These are phyloP conservation scores for Mortierella sp. DNA, from an alignment of 371 early-diverging fungal genomes.

Conservation along the genomic window DNA sequence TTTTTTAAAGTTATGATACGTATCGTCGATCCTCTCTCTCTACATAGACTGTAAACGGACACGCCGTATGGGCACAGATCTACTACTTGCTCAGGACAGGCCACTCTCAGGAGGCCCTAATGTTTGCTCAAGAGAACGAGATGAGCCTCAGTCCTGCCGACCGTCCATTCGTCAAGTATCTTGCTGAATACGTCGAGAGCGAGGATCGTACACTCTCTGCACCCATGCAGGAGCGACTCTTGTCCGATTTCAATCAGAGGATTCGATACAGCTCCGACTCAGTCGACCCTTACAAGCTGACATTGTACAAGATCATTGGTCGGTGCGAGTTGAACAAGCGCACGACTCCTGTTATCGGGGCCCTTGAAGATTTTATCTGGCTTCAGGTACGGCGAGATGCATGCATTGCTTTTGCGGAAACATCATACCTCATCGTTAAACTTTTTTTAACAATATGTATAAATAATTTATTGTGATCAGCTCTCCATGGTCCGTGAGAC, in stretches of 20 bases:
- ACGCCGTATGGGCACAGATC: slow-evolving; percentile 88
- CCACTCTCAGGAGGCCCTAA: slow-evolving; percentile 67
- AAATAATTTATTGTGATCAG: slow-evolving; percentile 42
- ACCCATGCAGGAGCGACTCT: slow-evolving; percentile 61
- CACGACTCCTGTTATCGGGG: slow-evolving; percentile 60
- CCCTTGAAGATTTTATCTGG: slow-evolving; percentile 50
- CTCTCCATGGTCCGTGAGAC: slow-evolving; percentile 76
- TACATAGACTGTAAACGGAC: slow-evolving; percentile 63
- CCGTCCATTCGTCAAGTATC: slow-evolving; percentile 70
- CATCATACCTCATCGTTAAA: background rate
- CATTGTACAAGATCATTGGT: slow-evolving; percentile 89
- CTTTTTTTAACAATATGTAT: background rate
- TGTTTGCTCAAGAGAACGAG: slow-evolving; percentile 69
- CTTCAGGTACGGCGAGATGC: slow-evolving; percentile 24
- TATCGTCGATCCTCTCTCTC: background rate
- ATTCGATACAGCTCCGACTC: slow-evolving; percentile 59
- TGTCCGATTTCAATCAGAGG: slow-evolving; percentile 70
- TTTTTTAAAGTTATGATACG: no score
- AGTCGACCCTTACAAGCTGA: slow-evolving; percentile 88
- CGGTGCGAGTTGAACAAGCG: slow-evolving; percentile 82
- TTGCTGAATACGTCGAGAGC: slow-evolving; percentile 73
- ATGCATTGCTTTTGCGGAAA: background rate
- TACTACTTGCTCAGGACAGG: slow-evolving; percentile 85
- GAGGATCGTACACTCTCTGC: slow-evolving; percentile 58
- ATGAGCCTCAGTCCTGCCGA: slow-evolving; percentile 63